Evolutionary conservation across 495 filamentous ascomycete species (phyloP), one percentile per base, ranked within the genome.

Genomic region (Neurospora africana): DNA sequence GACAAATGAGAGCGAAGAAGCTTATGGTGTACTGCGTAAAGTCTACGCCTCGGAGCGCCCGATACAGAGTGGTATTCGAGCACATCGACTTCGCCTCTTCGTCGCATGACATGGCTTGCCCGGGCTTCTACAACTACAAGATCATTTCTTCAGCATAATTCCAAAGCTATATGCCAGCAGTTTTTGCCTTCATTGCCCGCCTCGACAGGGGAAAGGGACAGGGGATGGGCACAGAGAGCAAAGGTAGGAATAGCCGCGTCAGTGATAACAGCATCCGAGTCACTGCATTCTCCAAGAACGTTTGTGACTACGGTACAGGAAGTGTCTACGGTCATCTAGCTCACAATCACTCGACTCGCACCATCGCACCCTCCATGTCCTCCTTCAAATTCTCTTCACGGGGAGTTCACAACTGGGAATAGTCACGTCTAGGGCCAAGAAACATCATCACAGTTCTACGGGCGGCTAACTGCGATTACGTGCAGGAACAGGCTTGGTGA

Each of bases 381-480:
- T 30, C 21, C 53, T 30, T 1, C 5, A 33, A 9, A 17, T 7
- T 33, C 53, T 0, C 15, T 65, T 65, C 6, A 17, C 13, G 33
- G 13, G 11, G 6, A 65, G 53, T 61, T 5, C 23, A 61, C 0
- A 61, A 30, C 13, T 61, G 23, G 53, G 23, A 30, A 30, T 17
- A 33, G 53, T 17, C 5, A 8, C 35, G 15, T 33, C 53, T 13
- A 65, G 6, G 15, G 53, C 53, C 53, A 65, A 33, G 53, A 65
- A 23, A 6, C 58, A 30, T 39, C 21, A 33, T 35, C 40, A 10
- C 21, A 36, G 39, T 68, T 74, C 73, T 70, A 41, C 70, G 37
- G 68, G 73, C 73, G 73, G 71, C 73, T 73, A 72, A 72, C 65
- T 58, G 67, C 72, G 68, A 74, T 74, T 74, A 70, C 70, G 72